A percentile compares a stretch with the other conserved stretches of the same genome.
These are phyloP conservation scores for Phytopythium montanum DNA, from an alignment of 352 stramenopile species.

Conservation along the genomic window DNA sequence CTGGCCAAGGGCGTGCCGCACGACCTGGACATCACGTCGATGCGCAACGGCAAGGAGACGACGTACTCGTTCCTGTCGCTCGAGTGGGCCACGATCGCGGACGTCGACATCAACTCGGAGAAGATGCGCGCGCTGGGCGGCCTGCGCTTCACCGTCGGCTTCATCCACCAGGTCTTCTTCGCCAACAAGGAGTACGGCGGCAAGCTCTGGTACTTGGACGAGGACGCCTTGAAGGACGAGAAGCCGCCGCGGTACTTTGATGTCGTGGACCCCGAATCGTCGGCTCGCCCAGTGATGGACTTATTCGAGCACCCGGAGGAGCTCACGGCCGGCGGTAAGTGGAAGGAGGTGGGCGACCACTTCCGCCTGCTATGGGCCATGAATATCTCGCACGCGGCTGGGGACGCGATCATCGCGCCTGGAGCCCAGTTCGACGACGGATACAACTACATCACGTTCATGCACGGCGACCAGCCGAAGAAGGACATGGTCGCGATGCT, in stretches of 20 bases:
- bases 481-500: slow-evolving; percentile 43
- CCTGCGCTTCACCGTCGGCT: slow-evolving; percentile 62
- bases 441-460: slow-evolving; percentile 58
- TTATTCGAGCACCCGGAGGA: slow-evolving; percentile 24
- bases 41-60: slow-evolving; percentile 50
- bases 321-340: slow-evolving; percentile 16
- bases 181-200: slow-evolving; percentile 47
- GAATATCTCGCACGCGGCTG: slow-evolving; percentile 55
- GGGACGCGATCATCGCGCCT: slow-evolving; percentile 44
- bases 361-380: slow-evolving; percentile 68
- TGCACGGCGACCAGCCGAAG: slow-evolving; percentile 32
- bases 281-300: slow-evolving; percentile 33
- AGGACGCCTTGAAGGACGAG: slow-evolving; percentile 14
- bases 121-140: slow-evolving; percentile 57
- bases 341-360: slow-evolving; percentile 41
- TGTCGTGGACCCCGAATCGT: slow-evolving; percentile 23
- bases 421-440: slow-evolving; percentile 49
- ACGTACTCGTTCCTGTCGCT: slow-evolving; percentile 82
- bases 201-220: slow-evolving; percentile 59
- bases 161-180: slow-evolving; percentile 55
- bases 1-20: slow-evolving; percentile 64
- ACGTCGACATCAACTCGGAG: slow-evolving; percentile 81
- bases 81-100: slow-evolving; percentile 79
- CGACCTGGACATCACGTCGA: slow-evolving; percentile 62
- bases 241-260: slow-evolving; percentile 35